These are phyloP conservation scores for Carpinus fangiana DNA, from an alignment of 306 rosid genomes.

Conservation along the genomic window DNA sequence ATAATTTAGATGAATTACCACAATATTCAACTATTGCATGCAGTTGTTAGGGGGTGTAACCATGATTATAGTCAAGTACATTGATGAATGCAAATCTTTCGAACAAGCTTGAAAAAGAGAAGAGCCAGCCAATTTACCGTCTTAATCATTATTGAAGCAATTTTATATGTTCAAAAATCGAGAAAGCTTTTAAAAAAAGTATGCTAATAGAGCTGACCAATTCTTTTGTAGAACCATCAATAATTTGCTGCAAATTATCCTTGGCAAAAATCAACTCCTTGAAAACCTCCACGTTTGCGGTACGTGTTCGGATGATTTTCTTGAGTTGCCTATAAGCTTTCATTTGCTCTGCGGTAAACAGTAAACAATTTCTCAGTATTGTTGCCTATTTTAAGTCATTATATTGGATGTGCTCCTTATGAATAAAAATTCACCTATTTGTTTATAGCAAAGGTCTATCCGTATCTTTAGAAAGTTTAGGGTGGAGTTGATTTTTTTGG, in stretches of 20 bases:
- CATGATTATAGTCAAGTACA: no score
- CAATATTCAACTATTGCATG: no score
- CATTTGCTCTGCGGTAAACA: slow-evolving; percentile 18
- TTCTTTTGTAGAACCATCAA: slow-evolving; percentile 43
- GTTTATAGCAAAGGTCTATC: slow-evolving; percentile 21
- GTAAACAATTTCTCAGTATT: neutral
- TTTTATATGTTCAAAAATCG: no score
- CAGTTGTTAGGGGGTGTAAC: no score
- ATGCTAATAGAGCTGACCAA: slow-evolving; percentile 24
- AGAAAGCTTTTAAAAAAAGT: neutral
- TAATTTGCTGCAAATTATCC: slow-evolving; percentile 20
- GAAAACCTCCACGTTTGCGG: slow-evolving; percentile 36
- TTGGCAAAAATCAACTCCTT: slow-evolving; percentile 26
- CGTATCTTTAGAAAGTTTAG: slow-evolving; percentile 44
- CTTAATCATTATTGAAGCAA: no score
- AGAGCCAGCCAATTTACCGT: no score
- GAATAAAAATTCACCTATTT: neutral
- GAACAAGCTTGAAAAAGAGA: no score
- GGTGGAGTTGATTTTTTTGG: slow-evolving; percentile 47
- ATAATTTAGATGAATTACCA: no score
- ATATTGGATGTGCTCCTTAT: neutral
- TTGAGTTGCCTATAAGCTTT: neutral
- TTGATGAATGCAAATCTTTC: no score
- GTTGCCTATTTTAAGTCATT: neutral
- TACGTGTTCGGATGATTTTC: slow-evolving; percentile 27